phyloP scores from a whole-genome alignment of 1,139 yeast species.

The Yamadazyma songkhlaensis region DNA sequence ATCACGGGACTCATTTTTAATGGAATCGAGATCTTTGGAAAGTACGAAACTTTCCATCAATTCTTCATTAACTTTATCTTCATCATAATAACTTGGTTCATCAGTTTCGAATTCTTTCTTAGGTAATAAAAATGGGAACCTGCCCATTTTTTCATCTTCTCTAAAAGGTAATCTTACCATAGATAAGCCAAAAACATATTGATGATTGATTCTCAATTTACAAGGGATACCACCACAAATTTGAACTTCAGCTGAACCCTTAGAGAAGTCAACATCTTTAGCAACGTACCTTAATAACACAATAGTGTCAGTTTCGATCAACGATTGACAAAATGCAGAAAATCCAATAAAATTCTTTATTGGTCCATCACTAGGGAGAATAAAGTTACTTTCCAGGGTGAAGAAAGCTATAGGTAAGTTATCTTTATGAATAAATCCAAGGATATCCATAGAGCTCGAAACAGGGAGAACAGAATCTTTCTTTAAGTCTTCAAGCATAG shows the following conservation, averaged over 20 bases:
- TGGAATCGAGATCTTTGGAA: conserved; percentile 20
- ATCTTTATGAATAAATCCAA: conserved; percentile 53
- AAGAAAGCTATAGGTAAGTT: conserved; percentile 57
- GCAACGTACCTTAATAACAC: conserved; percentile 65
- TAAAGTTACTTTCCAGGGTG: conserved; percentile 56
- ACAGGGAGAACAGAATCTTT: conserved; percentile 42
- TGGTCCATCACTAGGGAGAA: conserved; percentile 46
- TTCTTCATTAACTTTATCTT: conserved; percentile 5
- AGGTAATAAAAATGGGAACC: conserved; percentile 48
- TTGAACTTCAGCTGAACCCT: conserved; percentile 37
- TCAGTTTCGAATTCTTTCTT: conserved; percentile 22
- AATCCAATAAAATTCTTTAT: conserved; percentile 41
- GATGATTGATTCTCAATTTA: conserved; percentile 17
- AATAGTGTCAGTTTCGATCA: conserved; percentile 45
- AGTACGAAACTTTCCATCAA: conserved; percentile 12
- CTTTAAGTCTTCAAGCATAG: conserved; percentile 39
- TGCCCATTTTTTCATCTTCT: conserved; percentile 71
- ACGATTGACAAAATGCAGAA: conserved; percentile 52
- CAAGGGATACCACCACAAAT: conserved; percentile 60
- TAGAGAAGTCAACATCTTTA: conserved; percentile 18
- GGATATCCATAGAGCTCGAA: conserved; percentile 54
- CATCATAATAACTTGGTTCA: conserved; percentile 15
- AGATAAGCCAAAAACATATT: conserved; percentile 28
- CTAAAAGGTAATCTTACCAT: conserved; percentile 63
- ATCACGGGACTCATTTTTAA: neutral